phyloP scores from a whole-genome alignment of 2,329 filamentous ascomycete species.

The Endothia cerciana region DNA sequence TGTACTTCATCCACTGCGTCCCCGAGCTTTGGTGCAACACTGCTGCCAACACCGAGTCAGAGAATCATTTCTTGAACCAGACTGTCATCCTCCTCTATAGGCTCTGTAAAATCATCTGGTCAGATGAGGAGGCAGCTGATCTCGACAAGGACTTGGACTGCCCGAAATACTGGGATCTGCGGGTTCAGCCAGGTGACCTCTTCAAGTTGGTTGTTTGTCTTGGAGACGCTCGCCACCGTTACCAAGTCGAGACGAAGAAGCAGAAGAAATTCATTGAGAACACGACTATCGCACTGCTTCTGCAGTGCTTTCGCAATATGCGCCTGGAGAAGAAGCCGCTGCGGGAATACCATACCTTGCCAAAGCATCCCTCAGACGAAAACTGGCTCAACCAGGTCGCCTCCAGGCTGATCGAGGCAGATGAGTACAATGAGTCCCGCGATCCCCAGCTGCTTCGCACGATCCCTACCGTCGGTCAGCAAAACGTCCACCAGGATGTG shows the following conservation, averaged over 20 bases:
- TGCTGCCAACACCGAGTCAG: background rate
- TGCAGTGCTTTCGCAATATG: background rate
- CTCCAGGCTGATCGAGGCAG: background rate
- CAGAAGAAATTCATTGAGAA: background rate
- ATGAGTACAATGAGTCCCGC: background rate
- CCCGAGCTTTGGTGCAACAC: background rate
- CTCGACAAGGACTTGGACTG: no score
- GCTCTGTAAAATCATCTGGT: background rate
- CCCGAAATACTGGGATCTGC: background rate
- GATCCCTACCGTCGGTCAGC: no score
- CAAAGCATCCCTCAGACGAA: background rate
- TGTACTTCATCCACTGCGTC: background rate
- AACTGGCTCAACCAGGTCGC: background rate
- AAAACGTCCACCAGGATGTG: no score
- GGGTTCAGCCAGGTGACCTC: background rate
- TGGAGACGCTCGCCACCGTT: background rate
- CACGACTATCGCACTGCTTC: background rate
- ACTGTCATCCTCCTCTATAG: background rate
- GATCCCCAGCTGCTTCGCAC: background rate
- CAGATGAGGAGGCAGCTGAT: no score
- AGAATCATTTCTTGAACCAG: background rate
- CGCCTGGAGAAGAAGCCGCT: background rate
- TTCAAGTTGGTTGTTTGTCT: background rate
- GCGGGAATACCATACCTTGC: background rate
- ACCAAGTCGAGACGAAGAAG: no score